These are phyloP conservation scores for Metschnikowia rubicola DNA, from an alignment of 805 yeast species.

Conservation along the genomic window DNA sequence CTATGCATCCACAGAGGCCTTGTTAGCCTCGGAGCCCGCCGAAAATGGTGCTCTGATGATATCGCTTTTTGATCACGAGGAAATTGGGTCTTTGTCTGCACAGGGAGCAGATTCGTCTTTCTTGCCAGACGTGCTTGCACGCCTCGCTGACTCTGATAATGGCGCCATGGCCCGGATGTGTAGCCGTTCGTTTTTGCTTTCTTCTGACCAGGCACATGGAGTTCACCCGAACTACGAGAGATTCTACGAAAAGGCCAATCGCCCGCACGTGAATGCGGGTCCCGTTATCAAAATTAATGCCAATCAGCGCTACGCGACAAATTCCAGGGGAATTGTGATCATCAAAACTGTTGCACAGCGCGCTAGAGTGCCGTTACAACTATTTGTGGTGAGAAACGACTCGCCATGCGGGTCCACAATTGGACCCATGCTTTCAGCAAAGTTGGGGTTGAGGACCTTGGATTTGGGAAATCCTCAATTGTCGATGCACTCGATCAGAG, in stretches of 20 bases:
- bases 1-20: conserved; percentile 70
- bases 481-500: conserved; percentile 92
- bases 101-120: conserved; percentile 97
- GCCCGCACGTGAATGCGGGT: conserved; percentile 80
- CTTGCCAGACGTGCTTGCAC: conserved; percentile 69
- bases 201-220: conserved; percentile 97
- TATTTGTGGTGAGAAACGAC: conserved; percentile 90
- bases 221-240: conserved; percentile 87
- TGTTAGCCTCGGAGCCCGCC: conserved; percentile 50
- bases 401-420: conserved; percentile 96
- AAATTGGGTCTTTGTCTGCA: conserved; percentile 87
- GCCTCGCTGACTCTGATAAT: conserved; percentile 47
- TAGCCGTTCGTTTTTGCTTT: conserved; percentile 66
- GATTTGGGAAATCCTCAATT: conserved; percentile 91
- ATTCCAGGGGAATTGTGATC: conserved; percentile 82
- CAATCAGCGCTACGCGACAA: conserved; percentile 92
- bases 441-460: conserved; percentile 79
- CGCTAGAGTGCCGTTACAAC: conserved; percentile 77
- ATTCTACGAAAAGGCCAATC: conserved; percentile 73
- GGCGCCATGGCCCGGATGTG: conserved; percentile 49
- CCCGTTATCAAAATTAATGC: conserved; percentile 94
- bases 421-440: conserved; percentile 89
- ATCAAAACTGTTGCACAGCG: conserved; percentile 66
- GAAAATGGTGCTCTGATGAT: conserved; percentile 66
- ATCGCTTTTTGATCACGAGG: conserved; percentile 93